Base-by-base conservation (phyloP, 148 eudicot species). In the Euryodendron excelsum region DNA sequence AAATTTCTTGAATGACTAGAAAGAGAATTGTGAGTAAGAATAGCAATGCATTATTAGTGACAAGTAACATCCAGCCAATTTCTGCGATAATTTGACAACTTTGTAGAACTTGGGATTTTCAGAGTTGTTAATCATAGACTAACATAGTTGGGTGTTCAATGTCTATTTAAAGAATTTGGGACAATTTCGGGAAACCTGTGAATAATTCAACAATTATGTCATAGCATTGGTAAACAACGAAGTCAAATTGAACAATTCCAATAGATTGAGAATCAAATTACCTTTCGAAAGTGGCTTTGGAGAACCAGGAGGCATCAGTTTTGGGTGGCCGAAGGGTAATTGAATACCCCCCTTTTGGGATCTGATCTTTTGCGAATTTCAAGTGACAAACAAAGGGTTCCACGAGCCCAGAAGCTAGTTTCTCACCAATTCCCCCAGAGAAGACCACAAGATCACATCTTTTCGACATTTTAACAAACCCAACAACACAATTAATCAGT, bases 331-430 rank as follows among this genome's bases (percentile, higher is more conserved):
- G 77, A 41, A 88, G 86, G 72, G 87, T 88, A 37, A 88, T 88
- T 52, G 91, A 88, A 82, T 88, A 88, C 73, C 91, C 91, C 41
- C 91, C 91, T 86, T 86, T 88, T 6, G 86, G 83, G 71, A 88
- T 86, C 84, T 88, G 86, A 80, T 88, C 91, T 84, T 88, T 86
- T 21, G 87, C 87, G 52, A 78, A 86, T 77, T 86, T 82, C 77
- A 88, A 70, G 81, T 88, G 91, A 79, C 85, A 78, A 64, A 86
- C 50, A 67, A 88, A 88, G 41, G 91, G 89, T 74, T 82, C 89
- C 80, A 86, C 87, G 23, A 88, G 76, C 83, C 91, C 91, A 55
- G 91, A 88, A n/a, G 91, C 87, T 20, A 88, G 23, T 69, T 88
- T 86, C 86, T 88, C 89, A 53, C 37, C 84, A 58, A 10, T 80